A percentile compares a stretch with the other conserved stretches of the same genome.
Conservation (phyloP, 257 asterid genomes). For the Solanum ossicruentum region DNA sequence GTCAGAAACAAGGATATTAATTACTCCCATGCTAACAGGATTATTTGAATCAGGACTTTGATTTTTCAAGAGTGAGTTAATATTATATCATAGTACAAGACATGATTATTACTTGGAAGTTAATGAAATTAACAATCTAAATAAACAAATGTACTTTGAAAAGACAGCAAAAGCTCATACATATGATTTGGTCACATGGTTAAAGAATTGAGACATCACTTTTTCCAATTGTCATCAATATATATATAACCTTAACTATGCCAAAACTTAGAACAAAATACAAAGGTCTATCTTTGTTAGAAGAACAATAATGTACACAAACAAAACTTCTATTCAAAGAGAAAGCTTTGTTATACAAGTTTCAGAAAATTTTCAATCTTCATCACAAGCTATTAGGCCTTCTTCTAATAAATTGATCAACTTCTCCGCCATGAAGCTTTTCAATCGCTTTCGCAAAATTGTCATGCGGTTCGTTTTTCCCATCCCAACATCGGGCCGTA, state of each 20-base stretch:
- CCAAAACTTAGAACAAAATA: neutral
- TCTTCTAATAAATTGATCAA: conserved; percentile 1
- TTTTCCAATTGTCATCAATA: neutral
- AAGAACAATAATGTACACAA: neutral
- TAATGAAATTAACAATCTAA: neutral
- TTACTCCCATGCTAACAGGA: neutral
- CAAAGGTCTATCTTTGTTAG: neutral
- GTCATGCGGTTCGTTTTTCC: conserved; percentile 6
- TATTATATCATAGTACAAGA: neutral
- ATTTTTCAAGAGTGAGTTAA: neutral
- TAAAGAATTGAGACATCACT: neutral
- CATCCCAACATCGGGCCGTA: neutral
- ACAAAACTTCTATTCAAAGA: neutral
- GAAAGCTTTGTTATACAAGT: conserved; percentile 1
- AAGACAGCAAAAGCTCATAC: conserved; percentile 1
- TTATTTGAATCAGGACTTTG: neutral
- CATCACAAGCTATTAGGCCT: neutral
- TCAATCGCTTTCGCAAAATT: conserved; percentile 6
- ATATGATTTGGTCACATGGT: conserved; percentile 16
- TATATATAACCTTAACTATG: neutral
- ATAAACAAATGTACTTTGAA: neutral
- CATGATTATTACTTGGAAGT: neutral
- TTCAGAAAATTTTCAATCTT: neutral
- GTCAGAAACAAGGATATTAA: neutral
- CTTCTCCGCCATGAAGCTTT: conserved; percentile 6